Evolutionary conservation across 257 asterid genomes (phyloP).

Genomic region (Solanum habrochaites): DNA sequence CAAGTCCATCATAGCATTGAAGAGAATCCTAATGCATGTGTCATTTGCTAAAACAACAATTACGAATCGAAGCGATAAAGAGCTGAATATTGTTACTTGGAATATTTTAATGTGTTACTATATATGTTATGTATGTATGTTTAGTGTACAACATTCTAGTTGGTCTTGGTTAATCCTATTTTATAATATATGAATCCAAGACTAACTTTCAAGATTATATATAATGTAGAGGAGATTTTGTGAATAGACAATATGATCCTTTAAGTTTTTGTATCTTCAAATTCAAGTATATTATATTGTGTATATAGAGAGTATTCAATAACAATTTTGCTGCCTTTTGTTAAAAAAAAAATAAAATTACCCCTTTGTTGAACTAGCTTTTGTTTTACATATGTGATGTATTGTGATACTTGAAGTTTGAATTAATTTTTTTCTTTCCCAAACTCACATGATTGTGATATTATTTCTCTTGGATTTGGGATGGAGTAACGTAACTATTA

Average conservation of each 20-base stretch:
- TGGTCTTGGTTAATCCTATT: not conserved
- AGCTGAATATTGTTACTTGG: too few species aligned
- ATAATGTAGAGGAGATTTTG: not conserved
- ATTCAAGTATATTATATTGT: not conserved
- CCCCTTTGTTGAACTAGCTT: too few species aligned
- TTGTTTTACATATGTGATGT: not conserved
- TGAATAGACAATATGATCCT: not conserved
- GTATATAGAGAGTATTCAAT: not conserved
- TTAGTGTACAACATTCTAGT: not conserved
- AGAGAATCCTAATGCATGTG: slow-evolving; percentile 72
- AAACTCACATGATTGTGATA: not conserved
- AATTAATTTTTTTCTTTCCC: not conserved
- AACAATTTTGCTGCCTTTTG: too few species aligned
- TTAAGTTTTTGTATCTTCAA: not conserved
- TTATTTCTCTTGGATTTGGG: not conserved
- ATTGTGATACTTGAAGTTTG: not conserved
- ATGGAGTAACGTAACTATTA: not conserved
- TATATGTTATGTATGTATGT: not conserved
- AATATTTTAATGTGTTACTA: not conserved
- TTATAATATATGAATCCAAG: not conserved
- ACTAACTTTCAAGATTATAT: not conserved
- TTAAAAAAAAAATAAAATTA: too few species aligned
- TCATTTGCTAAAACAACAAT: slow-evolving; percentile 17
- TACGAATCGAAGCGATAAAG: not conserved
- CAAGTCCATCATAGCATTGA: slow-evolving; percentile 43